Evolutionary conservation across 1,284 basidiomycete species (phyloP).

Genomic region (Austroboletus niveus): DNA sequence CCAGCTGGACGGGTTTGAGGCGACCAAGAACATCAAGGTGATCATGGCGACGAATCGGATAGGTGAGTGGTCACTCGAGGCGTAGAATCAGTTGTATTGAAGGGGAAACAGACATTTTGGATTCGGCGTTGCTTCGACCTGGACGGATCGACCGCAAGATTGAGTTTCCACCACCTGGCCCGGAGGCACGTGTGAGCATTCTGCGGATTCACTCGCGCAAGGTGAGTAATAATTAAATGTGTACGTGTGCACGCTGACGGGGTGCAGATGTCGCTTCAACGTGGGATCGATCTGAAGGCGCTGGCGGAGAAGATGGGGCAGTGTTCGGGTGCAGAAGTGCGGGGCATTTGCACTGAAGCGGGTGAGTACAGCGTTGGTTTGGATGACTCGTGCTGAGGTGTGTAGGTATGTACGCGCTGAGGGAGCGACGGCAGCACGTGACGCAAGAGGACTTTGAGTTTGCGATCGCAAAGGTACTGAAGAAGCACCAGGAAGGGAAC

Average conservation of each 20-base stretch:
- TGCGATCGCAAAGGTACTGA: conserved; percentile 91
- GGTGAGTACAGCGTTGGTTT: conserved; percentile 48
- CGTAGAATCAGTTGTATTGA: no score
- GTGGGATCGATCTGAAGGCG: conserved; percentile 93
- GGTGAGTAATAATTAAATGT: conserved; percentile 39
- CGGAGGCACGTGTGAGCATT: conserved; percentile 95
- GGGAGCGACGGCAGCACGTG: conserved; percentile 94
- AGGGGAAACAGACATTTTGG: conserved; percentile 96
- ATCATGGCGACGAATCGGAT: conserved; percentile 99
- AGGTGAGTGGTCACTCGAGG: conserved; percentile 41
- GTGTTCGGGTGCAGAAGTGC: conserved; percentile 96
- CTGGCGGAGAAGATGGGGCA: conserved; percentile 99
- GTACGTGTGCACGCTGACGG: conserved; percentile 3
- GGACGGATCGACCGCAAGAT: conserved; percentile 99
- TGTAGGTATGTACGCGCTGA: conserved; percentile 92
- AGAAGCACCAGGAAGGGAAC: conserved; percentile 91
- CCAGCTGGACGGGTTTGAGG: conserved; percentile 97
- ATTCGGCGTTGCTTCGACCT: conserved; percentile 90
- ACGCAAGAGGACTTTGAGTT: conserved; percentile 99
- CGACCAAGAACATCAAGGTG: conserved; percentile 98
- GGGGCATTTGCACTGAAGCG: conserved; percentile 98
- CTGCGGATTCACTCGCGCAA: conserved; percentile 97
- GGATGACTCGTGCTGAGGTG: not conserved
- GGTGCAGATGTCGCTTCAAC: conserved; percentile 90
- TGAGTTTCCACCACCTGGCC: conserved; percentile 98